Percentiles rank a stretch among this genome's conserved stretches.
These are phyloP conservation scores for Gaultheria prostrata DNA, from an alignment of 148 eudicot genomes.

Conservation along the genomic window DNA sequence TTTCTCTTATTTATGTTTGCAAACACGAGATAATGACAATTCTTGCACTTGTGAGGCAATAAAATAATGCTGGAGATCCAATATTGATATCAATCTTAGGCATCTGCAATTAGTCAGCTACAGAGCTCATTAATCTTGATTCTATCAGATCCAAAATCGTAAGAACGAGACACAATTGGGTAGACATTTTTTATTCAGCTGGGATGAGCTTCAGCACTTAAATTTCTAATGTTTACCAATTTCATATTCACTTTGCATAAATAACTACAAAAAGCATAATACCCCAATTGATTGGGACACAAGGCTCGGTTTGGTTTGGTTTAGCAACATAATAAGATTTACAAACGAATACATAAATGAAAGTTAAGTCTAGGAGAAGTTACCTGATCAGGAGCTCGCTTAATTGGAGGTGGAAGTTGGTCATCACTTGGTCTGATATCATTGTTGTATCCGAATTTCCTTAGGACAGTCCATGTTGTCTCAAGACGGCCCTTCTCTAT, in stretches of 20 bases:
- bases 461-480: constrained; percentile 92
- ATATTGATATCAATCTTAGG: not conserved
- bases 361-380: not conserved
- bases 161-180: not conserved
- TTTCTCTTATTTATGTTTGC: not conserved
- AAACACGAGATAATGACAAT: not conserved
- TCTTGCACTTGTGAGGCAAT: not conserved
- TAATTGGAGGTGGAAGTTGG: constrained; percentile 71
- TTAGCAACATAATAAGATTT: not conserved
- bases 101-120: not conserved
- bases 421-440: constrained; percentile 75
- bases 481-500: constrained; percentile 92
- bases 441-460: constrained; percentile 92
- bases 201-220: not conserved
- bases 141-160: too few species aligned
- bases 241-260: not conserved
- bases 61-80: not conserved
- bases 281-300: too few species aligned
- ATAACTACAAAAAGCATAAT: not conserved
- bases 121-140: not conserved
- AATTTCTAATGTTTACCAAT: not conserved
- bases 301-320: too few species aligned
- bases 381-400: constrained; percentile 88
- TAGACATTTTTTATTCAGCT: not conserved
- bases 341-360: not conserved